Evolutionary conservation across 192 early-diverging fungal genomes (phyloP).

Genomic region (Backusella tuberculispora): DNA sequence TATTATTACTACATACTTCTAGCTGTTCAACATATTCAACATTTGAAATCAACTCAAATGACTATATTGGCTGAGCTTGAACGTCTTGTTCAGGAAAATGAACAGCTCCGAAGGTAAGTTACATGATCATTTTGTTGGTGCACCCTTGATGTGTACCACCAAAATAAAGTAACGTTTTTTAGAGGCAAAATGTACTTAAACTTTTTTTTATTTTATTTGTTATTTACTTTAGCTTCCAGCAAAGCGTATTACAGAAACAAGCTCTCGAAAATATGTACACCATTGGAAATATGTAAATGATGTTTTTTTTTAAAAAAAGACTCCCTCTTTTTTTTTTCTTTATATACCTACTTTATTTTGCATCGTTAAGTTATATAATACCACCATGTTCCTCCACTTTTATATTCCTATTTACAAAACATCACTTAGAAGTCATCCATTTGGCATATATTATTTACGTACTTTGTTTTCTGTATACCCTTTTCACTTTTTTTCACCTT

Average conservation of each 20-base stretch:
- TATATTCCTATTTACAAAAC: neutral
- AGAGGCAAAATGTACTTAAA: neutral
- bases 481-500: constrained; percentile 13
- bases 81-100: constrained; percentile 42
- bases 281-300: constrained; percentile 35
- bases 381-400: constrained; percentile 4
- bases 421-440: constrained; percentile 16
- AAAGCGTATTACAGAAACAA: constrained; percentile 42
- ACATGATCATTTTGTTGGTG: constrained; percentile 16
- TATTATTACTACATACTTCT: constrained; percentile 8
- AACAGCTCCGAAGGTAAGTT: constrained; percentile 40
- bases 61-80: constrained; percentile 41
- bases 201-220: neutral
- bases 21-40: constrained; percentile 50
- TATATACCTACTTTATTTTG: constrained; percentile 21
- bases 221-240: constrained; percentile 31
- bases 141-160: constrained; percentile 1
- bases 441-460: constrained; percentile 18
- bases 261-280: constrained; percentile 45
- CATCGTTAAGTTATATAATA: constrained; percentile 20
- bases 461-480: constrained; percentile 16
- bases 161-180: too few relatives aligned
- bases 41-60: constrained; percentile 44
- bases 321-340: constrained; percentile 15
- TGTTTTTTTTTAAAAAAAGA: neutral